These are phyloP conservation scores for Amanita inopinata DNA, from an alignment of 768 basidiomycete genomes.

Conservation along the genomic window DNA sequence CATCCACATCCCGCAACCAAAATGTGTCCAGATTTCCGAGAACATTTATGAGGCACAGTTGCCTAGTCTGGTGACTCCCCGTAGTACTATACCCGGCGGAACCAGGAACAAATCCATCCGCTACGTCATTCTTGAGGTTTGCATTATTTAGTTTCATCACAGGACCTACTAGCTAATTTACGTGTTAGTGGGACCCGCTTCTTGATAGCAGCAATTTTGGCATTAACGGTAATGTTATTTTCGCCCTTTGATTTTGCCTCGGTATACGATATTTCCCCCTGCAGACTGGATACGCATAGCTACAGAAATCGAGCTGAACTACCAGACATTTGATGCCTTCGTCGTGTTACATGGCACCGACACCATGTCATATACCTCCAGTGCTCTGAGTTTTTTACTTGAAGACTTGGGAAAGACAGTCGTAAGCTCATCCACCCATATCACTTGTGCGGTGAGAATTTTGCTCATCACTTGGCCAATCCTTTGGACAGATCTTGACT, in stretches of 20 bases:
- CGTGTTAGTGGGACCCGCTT: slow-evolving; percentile 69
- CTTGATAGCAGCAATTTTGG: slow-evolving; percentile 88
- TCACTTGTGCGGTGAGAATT: background rate
- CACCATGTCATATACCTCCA: slow-evolving; percentile 85
- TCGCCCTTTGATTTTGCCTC: slow-evolving; percentile 2
- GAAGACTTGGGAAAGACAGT: slow-evolving; percentile 92
- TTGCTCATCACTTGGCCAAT: background rate
- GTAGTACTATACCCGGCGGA: slow-evolving; percentile 49
- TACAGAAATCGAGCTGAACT: slow-evolving; percentile 89
- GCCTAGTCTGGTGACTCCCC: slow-evolving; percentile 75
- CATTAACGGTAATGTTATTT: slow-evolving; percentile 45
- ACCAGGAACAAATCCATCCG: slow-evolving; percentile 62
- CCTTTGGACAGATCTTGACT: slow-evolving; percentile 59
- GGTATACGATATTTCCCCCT: slow-evolving; percentile 6
- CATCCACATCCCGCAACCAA: slow-evolving; percentile 20
- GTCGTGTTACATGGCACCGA: slow-evolving; percentile 88
- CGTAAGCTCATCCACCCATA: slow-evolving; percentile 27
- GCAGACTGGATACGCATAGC: slow-evolving; percentile 87
- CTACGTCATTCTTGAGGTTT: slow-evolving; percentile 77
- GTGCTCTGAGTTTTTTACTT: slow-evolving; percentile 82
- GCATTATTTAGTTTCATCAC: slow-evolving; percentile 11
- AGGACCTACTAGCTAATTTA: slow-evolving; percentile 8
- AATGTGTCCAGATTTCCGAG: slow-evolving; percentile 44
- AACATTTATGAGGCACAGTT: slow-evolving; percentile 63
- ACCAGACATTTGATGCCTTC: slow-evolving; percentile 78